Evolutionary conservation across 441 rosid genomes (phyloP), one percentile per base, ranked within the genome.

Genomic region (Erysimum cheiri): DNA sequence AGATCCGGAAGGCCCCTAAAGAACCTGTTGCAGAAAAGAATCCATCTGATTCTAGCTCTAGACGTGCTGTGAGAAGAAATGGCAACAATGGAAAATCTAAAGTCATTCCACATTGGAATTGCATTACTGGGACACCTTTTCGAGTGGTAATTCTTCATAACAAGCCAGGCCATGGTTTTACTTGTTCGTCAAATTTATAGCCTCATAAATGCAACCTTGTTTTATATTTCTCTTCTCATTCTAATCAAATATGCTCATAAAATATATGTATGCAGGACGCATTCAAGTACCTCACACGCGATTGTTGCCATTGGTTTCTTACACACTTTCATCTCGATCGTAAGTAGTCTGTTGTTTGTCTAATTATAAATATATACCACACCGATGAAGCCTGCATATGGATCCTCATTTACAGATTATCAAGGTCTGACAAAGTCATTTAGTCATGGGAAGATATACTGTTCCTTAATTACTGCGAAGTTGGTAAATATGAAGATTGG

Each of bases 291-390:
- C 93, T 94, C 55, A 82, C 88, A 80, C 89, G 98, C 35, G 93
- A 92, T 71, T 92, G 99, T 74, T 79, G 84, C 73, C 97, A 94
- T 68, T 94, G 98, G 99, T 94, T 94, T 88, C 97, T 94, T 47
- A 86, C 99, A 6, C 99, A 92, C 74, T 94, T 94, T 77, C 98
- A 94, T 79, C 90, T 88, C 80, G 99, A 92, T 73, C 98, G 99
- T 94, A 82, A 86, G 99, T 90, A 75, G 58, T 54, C 22, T 57
- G 40, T n/a, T 72, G 58, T 71, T 35, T 64, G 19, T 43, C 74
- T 55, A 13, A 14, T 26, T 60, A 40, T 26, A 17, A 15, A 55
- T 60, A 39, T 11, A 9, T 33, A 12, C 8, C 60, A 29, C 48
- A 26, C 44, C 29, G 49, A 44, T 50, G 40, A 48, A 19, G 40